A percentile compares a stretch with the other conserved stretches of the same genome.
Evolutionary conservation across 345 rosid species (phyloP).

Genomic region (Orychophragmus violaceus): DNA sequence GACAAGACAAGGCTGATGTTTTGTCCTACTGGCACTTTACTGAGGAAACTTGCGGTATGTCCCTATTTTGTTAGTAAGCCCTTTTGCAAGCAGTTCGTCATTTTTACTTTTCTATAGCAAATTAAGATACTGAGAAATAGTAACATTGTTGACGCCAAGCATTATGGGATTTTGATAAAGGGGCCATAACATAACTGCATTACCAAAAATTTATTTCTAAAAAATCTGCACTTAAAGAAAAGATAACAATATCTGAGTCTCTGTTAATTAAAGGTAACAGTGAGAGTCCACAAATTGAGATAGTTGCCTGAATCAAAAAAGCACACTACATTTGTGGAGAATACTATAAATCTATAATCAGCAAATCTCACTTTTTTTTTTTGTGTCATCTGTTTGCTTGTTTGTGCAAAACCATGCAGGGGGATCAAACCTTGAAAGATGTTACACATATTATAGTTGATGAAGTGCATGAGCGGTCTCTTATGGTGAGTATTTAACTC

Average conservation of each 20-base stretch:
- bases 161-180: background rate
- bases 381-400: background rate
- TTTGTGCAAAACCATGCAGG: too few relatives aligned
- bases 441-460: slow-evolving; percentile 82
- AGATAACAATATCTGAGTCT: background rate
- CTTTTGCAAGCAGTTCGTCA: background rate
- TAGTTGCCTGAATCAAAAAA: too few relatives aligned
- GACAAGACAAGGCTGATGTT: slow-evolving; percentile 82
- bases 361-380: background rate
- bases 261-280: background rate
- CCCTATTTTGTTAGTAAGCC: background rate
- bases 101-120: background rate
- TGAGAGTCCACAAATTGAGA: too few relatives aligned
- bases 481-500: slow-evolving; percentile 48
- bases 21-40: slow-evolving; percentile 86
- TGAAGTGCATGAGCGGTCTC: slow-evolving; percentile 93
- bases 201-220: background rate
- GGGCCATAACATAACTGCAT: background rate
- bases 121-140: background rate
- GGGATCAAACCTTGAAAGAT: slow-evolving; percentile 58
- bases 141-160: background rate
- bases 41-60: slow-evolving; percentile 74
- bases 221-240: background rate
- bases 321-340: too few relatives aligned
- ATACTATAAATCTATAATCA: background rate